These are phyloP conservation scores for Colletotrichum cuscutae DNA, from an alignment of 2,329 filamentous ascomycete genomes.

Conservation along the genomic window DNA sequence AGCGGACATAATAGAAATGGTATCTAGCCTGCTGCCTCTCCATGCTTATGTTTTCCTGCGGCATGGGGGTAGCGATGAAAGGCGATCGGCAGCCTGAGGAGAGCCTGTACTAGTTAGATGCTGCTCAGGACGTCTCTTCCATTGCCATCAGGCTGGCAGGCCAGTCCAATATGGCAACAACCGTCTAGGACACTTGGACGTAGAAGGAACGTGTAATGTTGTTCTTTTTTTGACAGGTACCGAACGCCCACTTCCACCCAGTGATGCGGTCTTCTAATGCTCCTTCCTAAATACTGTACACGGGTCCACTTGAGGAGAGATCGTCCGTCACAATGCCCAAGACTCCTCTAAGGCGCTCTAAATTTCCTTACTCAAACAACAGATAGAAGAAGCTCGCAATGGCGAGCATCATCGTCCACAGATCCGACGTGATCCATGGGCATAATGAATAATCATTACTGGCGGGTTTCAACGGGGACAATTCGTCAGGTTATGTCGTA, in stretches of 20 bases:
- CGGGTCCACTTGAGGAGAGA: slow-evolving; percentile 63
- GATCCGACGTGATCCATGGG: slow-evolving; percentile 20
- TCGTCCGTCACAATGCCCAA: slow-evolving; percentile 57
- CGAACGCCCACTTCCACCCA: slow-evolving; percentile 32
- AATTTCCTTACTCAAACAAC: slow-evolving; percentile 39
- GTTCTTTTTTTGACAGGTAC: slow-evolving; percentile 21
- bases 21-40: neutral
- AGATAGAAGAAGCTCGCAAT: slow-evolving; percentile 33
- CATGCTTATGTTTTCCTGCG: neutral
- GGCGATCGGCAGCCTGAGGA: neutral
- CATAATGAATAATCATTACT: slow-evolving; percentile 28
- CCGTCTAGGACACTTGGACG: neutral
- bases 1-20: neutral
- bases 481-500: slow-evolving; percentile 29
- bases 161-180: neutral
- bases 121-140: neutral
- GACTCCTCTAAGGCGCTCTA: slow-evolving; percentile 34
- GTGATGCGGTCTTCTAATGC: slow-evolving; percentile 54
- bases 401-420: slow-evolving; percentile 31
- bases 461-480: slow-evolving; percentile 23
- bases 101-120: neutral
- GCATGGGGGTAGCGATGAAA: neutral
- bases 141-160: neutral
- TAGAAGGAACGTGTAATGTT: slow-evolving; percentile 1
- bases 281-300: slow-evolving; percentile 62